These are phyloP conservation scores for Kodamaea derodonti DNA, from an alignment of 1,139 yeast genomes.

Conservation along the genomic window DNA sequence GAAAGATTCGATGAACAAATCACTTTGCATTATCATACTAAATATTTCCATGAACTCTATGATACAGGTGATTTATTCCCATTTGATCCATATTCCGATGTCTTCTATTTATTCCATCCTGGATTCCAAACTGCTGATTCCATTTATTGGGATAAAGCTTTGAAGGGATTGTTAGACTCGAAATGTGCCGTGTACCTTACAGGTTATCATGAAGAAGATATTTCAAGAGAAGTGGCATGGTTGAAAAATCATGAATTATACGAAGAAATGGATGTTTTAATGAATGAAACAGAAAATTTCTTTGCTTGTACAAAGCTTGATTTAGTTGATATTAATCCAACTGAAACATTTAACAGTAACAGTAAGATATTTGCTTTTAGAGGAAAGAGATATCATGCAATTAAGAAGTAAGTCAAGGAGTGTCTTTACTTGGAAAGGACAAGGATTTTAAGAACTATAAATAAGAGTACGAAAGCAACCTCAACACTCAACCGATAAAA, in stretches of 20 bases:
- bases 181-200: conserved; percentile 91
- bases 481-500: no score
- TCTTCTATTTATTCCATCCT: conserved; percentile 92
- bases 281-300: conserved; percentile 68
- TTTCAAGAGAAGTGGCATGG: conserved; percentile 68
- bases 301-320: conserved; percentile 93
- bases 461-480: no score
- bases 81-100: conserved; percentile 92
- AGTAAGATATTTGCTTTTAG: conserved; percentile 86
- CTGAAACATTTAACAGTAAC: conserved; percentile 89
- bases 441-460: no score
- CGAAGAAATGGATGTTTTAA: conserved; percentile 75
- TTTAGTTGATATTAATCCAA: conserved; percentile 84
- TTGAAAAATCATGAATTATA: conserved; percentile 54
- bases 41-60: conserved; percentile 85
- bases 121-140: conserved; percentile 86
- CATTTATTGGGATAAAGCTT: conserved; percentile 74
- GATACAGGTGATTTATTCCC: conserved; percentile 95
- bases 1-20: conserved; percentile 74
- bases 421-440: no score
- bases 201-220: conserved; percentile 79
- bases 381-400: conserved; percentile 94
- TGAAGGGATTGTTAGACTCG: conserved; percentile 84
- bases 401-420: conserved; percentile 34
- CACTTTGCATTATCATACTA: conserved; percentile 78